Base-by-base conservation (phyloP, 768 basidiomycete species). In the Mycena floridula region DNA sequence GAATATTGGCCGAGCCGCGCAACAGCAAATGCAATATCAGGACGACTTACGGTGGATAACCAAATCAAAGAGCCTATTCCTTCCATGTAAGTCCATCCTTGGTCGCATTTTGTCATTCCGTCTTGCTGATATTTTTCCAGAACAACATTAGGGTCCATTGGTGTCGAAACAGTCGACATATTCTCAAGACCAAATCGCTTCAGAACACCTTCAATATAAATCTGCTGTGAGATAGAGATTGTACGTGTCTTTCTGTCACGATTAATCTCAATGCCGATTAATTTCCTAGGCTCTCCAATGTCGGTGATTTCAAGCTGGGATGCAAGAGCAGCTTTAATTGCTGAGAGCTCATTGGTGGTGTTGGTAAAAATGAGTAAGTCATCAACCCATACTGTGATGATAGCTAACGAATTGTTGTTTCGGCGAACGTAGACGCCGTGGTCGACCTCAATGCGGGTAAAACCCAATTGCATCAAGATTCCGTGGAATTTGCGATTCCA, bases 251-350 rank as follows among this genome's bases (percentile, higher is more conserved):
- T n/a, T 3, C 52, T 27, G 20, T 57, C 48, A 2, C 50, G 37
- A 4, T 30, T 28, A 20, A 55, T 28, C 16, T 59, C 39, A 25
- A 55, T 48, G 11, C 57, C 57, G 4, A 58, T 36, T 7, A 55
- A 23, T 42, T 40, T 49, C 12, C 38, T 37, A 3, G 52, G 7
- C 12, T 48, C 24, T 1, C 54, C 47, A 4, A 47, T 25, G 22
- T 35, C 6, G 9, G 28, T 30, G 9, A 30, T n/a, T n/a, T 30
- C 28, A 30, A 30, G n/a, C n/a, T n/a, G n/a, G n/a, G n/a, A n/a
- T n/a, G n/a, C n/a, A n/a, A n/a, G n/a, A n/a, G n/a, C n/a, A n/a
- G n/a, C n/a, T n/a, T n/a, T n/a, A n/a, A n/a, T n/a, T n/a, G n/a
- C n/a, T n/a, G n/a, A n/a, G n/a, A n/a, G n/a, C n/a, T n/a, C n/a